Evolutionary conservation across 148 eudicot species (phyloP).

Genomic region (Nyssa sinensis): DNA sequence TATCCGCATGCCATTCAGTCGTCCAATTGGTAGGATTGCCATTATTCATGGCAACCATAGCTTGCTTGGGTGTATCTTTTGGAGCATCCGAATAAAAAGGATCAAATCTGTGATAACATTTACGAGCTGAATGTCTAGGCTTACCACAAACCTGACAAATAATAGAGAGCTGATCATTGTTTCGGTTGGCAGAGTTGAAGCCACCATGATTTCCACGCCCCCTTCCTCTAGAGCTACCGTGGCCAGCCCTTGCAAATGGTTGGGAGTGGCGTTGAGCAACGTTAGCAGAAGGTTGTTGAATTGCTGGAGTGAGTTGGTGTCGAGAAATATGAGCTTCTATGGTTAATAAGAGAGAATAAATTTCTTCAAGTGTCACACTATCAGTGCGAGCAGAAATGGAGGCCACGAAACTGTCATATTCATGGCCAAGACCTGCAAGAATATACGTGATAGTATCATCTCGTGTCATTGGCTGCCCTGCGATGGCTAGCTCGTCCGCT

Average conservation of each 20-base stretch:
- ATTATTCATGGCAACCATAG: neutral
- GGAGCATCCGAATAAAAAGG: neutral
- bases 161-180: too few relatives aligned
- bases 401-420: neutral
- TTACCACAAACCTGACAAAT: neutral
- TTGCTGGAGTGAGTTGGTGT: neutral
- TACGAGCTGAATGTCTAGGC: neutral
- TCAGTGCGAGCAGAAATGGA: neutral
- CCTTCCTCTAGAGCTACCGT: neutral
- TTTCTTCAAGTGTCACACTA: neutral
- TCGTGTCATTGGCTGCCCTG: neutral
- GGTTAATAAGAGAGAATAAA: neutral
- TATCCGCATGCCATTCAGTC: neutral
- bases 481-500: neutral
- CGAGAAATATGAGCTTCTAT: neutral
- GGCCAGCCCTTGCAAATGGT: neutral
- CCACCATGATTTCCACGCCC: neutral
- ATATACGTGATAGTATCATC: neutral
- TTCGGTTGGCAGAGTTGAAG: neutral
- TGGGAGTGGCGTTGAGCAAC: neutral
- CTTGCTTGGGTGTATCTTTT: neutral
- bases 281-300: neutral
- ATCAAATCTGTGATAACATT: neutral
- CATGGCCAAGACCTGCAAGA: neutral
- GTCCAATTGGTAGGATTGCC: neutral